Conservation (phyloP, 805 yeast genomes). For the Yarrowia deformans region DNA sequence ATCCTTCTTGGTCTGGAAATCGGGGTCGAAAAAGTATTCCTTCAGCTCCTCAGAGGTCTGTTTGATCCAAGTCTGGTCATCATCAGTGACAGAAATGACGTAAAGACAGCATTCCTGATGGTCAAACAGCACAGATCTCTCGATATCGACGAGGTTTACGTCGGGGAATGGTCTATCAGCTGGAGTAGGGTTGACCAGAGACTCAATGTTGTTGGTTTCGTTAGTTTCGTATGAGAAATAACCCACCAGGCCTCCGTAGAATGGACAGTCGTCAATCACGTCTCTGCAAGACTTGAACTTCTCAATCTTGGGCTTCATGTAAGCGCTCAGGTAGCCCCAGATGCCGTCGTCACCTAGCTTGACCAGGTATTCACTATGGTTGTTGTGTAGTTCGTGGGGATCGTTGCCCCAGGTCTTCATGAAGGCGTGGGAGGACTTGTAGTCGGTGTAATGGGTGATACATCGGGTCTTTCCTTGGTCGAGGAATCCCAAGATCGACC, state of each 20-base stretch:
- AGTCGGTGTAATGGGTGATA: conserved; percentile 43
- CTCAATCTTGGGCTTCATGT: conserved; percentile 53
- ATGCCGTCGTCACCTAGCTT: conserved; percentile 44
- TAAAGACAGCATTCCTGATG: conserved; percentile 56
- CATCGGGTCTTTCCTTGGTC: conserved; percentile 41
- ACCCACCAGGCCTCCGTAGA: conserved; percentile 92
- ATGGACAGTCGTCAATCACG: conserved; percentile 51
- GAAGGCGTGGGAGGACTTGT: conserved; percentile 40
- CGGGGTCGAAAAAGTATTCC: conserved; percentile 13
- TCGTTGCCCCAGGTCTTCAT: conserved; percentile 41
- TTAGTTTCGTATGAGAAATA: conserved; percentile 78
- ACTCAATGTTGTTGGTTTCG: conserved; percentile 44
- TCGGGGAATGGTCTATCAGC: conserved; percentile 56
- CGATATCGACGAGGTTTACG: conserved; percentile 74
- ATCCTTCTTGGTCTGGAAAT: conserved; percentile 4
- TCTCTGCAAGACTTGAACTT: conserved; percentile 44
- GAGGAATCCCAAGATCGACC: conserved; percentile 81
- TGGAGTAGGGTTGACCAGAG: conserved; percentile 53
- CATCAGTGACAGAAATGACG: conserved; percentile 59
- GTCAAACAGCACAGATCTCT: conserved; percentile 66
- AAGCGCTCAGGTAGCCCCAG: conserved; percentile 62
- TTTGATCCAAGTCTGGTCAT: conserved; percentile 49
- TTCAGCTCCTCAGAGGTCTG: conserved; percentile 23
- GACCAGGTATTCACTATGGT: conserved; percentile 20
- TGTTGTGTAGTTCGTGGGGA: conserved; percentile 30